Evolutionary conservation across 169 alveolate genomes (phyloP).

Genomic region (Eimeria falciformis): DNA sequence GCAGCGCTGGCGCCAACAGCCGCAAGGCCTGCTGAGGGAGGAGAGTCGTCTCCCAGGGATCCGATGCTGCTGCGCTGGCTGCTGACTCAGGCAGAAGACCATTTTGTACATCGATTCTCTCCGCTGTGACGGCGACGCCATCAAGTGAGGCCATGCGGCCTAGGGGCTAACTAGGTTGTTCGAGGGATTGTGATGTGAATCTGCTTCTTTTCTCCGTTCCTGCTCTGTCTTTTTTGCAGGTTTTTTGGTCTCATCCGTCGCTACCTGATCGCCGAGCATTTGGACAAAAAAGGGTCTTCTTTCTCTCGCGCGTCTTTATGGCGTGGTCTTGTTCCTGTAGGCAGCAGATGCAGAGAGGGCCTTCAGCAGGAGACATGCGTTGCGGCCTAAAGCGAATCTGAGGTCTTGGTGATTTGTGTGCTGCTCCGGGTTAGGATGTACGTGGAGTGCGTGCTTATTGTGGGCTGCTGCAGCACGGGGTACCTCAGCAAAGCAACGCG

Average conservation of each 20-base stretch:
- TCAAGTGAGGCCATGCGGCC: not conserved
- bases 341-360: not conserved
- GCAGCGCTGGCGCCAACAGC: constrained; percentile 62
- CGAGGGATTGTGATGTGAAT: not conserved
- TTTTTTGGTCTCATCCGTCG: not conserved
- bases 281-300: constrained; percentile 11
- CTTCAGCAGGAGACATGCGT: not conserved
- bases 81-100: not conserved
- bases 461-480: constrained; percentile 45
- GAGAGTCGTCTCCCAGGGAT: no score
- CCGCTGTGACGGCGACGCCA: constrained; percentile 24
- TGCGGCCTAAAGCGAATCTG: not conserved
- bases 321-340: constrained; percentile 34
- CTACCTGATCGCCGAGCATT: constrained; percentile 46
- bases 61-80: not conserved
- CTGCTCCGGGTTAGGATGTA: not conserved
- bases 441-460: not conserved
- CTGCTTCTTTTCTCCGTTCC: not conserved
- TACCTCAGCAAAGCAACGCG: constrained; percentile 58
- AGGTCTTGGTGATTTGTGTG: not conserved
- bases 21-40: not conserved
- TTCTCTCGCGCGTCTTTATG: not conserved
- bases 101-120: constrained; percentile 53
- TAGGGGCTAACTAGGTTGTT: constrained; percentile 7
- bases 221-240: not conserved